Percentiles rank a stretch among this genome's conserved stretches.
phyloP scores from a whole-genome alignment of 1,139 yeast species.

The Candida albicans region DNA sequence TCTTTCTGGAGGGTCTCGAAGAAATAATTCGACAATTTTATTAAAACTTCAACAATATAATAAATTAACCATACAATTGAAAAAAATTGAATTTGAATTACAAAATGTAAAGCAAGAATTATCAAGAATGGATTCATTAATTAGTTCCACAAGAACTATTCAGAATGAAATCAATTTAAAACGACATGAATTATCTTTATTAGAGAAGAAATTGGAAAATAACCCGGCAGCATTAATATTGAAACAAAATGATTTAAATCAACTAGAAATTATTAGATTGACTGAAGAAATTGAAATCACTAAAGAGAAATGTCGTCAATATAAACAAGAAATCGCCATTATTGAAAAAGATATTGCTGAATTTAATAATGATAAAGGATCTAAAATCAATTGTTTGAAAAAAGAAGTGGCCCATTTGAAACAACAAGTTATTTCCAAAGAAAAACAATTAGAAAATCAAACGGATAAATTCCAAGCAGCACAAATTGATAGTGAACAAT shows the following conservation, averaged over 20 bases:
- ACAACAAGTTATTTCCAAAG: conserved; percentile 37
- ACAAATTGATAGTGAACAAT: conserved; percentile 73
- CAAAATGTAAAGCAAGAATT: conserved; percentile 42
- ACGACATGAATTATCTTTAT: conserved; percentile 64
- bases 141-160: conserved; percentile 53
- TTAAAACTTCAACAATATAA: conserved; percentile 70
- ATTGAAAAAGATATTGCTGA: conserved; percentile 82
- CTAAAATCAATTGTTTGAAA: conserved; percentile 71
- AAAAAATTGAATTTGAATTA: conserved; percentile 40
- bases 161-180: conserved; percentile 68
- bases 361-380: conserved; percentile 75
- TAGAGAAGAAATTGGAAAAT: conserved; percentile 58
- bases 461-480: conserved; percentile 61
- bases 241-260: conserved; percentile 49
- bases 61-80: conserved; percentile 42
- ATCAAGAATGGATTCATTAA: conserved; percentile 43
- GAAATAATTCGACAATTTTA: conserved; percentile 56
- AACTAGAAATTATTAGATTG: conserved; percentile 50
- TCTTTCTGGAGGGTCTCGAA: conserved; percentile 91
- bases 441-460: conserved; percentile 42
- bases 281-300: conserved; percentile 38
- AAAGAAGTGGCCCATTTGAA: conserved; percentile 49
- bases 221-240: conserved; percentile 61
- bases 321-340: conserved; percentile 45
- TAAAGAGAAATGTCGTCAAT: conserved; percentile 23